Evolutionary conservation across 768 basidiomycete species (phyloP).

Genomic region (Lentinula aciculospora): DNA sequence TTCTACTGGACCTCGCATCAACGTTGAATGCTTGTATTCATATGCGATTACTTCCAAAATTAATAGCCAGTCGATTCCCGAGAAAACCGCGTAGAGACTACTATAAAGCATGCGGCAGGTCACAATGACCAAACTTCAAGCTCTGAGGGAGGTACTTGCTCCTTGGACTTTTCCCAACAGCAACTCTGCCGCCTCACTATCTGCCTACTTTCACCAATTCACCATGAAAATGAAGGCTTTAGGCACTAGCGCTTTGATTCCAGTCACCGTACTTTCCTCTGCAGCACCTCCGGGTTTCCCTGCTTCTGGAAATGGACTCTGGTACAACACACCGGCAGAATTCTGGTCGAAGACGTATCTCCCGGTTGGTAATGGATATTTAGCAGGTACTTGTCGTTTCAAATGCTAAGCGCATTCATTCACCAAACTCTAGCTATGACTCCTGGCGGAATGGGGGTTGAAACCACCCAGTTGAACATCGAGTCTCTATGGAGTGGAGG

Average conservation of each 20-base stretch:
- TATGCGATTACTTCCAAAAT: background rate
- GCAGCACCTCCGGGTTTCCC: conserved; percentile 49
- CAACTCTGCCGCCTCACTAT: background rate
- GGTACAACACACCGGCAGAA: conserved; percentile 52
- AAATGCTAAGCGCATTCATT: background rate
- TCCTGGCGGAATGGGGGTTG: conserved; percentile 54
- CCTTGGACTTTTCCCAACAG: background rate
- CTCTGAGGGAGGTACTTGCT: background rate
- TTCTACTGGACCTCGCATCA: too few relatives aligned
- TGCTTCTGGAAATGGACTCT: conserved; percentile 66
- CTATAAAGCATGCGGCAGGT: background rate
- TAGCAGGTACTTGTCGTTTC: conserved; percentile 41
- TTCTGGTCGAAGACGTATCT: conserved; percentile 58
- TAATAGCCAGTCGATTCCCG: background rate
- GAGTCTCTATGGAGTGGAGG: conserved; percentile 77
- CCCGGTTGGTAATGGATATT: conserved; percentile 70
- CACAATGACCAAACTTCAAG: background rate
- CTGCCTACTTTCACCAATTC: background rate
- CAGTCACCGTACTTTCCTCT: conserved; percentile 7
- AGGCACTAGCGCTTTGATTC: background rate
- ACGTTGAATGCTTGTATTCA: background rate
- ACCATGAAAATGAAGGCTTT: background rate
- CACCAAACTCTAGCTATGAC: conserved; percentile 45
- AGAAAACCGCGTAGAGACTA: background rate
- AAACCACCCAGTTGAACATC: conserved; percentile 65